phyloP scores from a whole-genome alignment of 2,329 filamentous ascomycete species.

The Colletotrichum theobromicola region DNA sequence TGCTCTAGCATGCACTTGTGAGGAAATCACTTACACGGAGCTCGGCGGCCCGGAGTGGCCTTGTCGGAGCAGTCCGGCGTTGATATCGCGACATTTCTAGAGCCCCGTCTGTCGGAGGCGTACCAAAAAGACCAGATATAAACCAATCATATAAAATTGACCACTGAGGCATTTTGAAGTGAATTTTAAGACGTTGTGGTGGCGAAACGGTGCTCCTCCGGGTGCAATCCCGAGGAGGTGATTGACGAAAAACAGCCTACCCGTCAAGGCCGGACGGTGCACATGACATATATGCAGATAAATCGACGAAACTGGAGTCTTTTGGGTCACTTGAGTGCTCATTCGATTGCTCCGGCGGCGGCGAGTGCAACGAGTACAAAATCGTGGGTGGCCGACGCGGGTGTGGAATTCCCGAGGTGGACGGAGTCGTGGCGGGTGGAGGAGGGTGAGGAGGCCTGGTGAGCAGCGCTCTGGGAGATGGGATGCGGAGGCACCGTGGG shows the following conservation, averaged over 20 bases:
- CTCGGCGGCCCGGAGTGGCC: not conserved
- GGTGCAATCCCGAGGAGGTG: slow-evolving; percentile 15
- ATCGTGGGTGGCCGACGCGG: slow-evolving; percentile 52
- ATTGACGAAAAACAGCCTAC: slow-evolving; percentile 18
- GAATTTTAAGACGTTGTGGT: not conserved
- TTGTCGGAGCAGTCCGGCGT: not conserved
- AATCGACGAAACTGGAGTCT: not conserved
- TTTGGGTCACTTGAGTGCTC: slow-evolving; percentile 33
- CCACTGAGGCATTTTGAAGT: not conserved
- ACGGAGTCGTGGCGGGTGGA: slow-evolving; percentile 36
- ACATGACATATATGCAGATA: not conserved
- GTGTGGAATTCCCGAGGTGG: slow-evolving; percentile 32
- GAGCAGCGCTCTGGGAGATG: slow-evolving; percentile 19
- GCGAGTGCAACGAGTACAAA: slow-evolving; percentile 71
- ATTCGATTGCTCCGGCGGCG: slow-evolving; percentile 40
- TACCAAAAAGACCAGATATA: not conserved
- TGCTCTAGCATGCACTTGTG: not conserved
- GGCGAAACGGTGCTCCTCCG: slow-evolving; percentile 2
- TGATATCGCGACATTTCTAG: slow-evolving; percentile 12
- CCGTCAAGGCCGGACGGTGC: not conserved
- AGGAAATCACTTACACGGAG: slow-evolving; percentile 20
- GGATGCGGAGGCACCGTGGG: slow-evolving; percentile 22
- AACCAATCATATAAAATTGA: too few relatives aligned
- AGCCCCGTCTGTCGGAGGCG: not conserved
- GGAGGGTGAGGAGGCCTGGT: slow-evolving; percentile 28